A percentile compares a stretch with the other conserved stretches of the same genome.
phyloP scores from a whole-genome alignment of 495 filamentous ascomycete genomes.

The Beverwykella pulmonaria region DNA sequence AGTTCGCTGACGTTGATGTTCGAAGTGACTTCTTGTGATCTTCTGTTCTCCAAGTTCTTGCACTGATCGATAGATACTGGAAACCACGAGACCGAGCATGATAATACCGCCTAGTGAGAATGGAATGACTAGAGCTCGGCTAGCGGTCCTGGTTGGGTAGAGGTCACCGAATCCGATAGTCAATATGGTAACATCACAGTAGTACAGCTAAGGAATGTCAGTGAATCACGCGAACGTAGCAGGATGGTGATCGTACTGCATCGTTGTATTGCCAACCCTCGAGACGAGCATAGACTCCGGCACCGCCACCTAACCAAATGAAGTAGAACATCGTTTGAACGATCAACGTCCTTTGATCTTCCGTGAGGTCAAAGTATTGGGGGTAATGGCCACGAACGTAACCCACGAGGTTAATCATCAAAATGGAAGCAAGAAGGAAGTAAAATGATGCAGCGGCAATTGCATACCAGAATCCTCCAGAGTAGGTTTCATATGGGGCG shows the following conservation, averaged over 20 bases:
- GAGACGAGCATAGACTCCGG: slow-evolving; percentile 47
- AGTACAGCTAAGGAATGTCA: slow-evolving; percentile 52
- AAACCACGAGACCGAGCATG: slow-evolving; percentile 50
- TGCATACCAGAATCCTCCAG: slow-evolving; percentile 75
- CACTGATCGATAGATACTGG: slow-evolving; percentile 54
- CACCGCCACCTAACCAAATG: slow-evolving; percentile 63
- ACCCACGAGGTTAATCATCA: slow-evolving; percentile 76
- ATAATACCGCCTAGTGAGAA: slow-evolving; percentile 50
- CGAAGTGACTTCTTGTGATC: slow-evolving; percentile 64
- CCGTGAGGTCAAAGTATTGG: slow-evolving; percentile 72
- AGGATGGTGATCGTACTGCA: slow-evolving; percentile 35
- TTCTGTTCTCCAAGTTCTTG: slow-evolving; percentile 65
- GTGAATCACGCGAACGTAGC: background rate
- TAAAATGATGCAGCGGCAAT: slow-evolving; percentile 69
- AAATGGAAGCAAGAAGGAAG: slow-evolving; percentile 59
- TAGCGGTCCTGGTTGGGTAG: slow-evolving; percentile 47
- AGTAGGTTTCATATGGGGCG: slow-evolving; percentile 60
- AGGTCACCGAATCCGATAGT: slow-evolving; percentile 68
- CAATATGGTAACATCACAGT: slow-evolving; percentile 64
- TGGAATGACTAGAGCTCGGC: slow-evolving; percentile 46
- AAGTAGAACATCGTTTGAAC: slow-evolving; percentile 65
- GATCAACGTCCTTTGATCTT: slow-evolving; percentile 69
- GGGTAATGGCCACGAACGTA: slow-evolving; percentile 77
- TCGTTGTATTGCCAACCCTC: slow-evolving; percentile 52
- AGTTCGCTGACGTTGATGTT: slow-evolving; percentile 59